Evolutionary conservation across 1,284 basidiomycete species (phyloP), one percentile per base, ranked within the genome.

Genomic region (Rhodofomes roseus): DNA sequence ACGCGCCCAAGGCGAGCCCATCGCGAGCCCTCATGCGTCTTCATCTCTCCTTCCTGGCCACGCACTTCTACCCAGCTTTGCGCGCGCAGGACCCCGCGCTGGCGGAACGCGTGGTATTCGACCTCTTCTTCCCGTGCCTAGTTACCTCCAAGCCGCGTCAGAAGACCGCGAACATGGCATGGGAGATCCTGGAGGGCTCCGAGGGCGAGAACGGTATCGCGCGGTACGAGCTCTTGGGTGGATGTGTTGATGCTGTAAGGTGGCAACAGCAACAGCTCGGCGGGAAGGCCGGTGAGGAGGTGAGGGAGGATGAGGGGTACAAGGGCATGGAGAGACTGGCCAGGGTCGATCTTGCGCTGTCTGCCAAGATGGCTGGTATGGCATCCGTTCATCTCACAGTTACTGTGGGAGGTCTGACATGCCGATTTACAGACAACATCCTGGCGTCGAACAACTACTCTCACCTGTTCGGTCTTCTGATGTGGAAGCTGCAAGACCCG

Each of bases 131-230:
- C 68, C 89, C 90, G 0, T 84, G 86, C 65, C 73, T 96, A 20
- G 72, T 96, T 14, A 87, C 84, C 62, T 87, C 87, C 4, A 91
- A 90, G 67, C 75, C 87, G 4, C 81, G 85, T 51, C 82, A 86
- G 62, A 86, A 83, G 65, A 86, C 85, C 0, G 79, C 83, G 0
- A 78, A 81, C 29, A 69, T 79, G 25, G 82, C 86, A 0, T 94
- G 92, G 92, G 83, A 85, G 59, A 72, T 81, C 14, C 68, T 92
- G 25, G 73, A 73, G 25, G 63, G 71, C 7, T 66, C 66, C n/a
- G 67, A 76, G 48, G 67, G 68, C 9, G 67, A 66, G 18, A 57
- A 58, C 22, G 66, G 68, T 48, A 66, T 70, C 22, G 66, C 40
- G 34, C 37, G 68, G 57, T 73, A 76, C 59, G 79, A 81, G 65